Conservation (phyloP, 768 basidiomycete species). For the Tephrocybe sp. region DNA sequence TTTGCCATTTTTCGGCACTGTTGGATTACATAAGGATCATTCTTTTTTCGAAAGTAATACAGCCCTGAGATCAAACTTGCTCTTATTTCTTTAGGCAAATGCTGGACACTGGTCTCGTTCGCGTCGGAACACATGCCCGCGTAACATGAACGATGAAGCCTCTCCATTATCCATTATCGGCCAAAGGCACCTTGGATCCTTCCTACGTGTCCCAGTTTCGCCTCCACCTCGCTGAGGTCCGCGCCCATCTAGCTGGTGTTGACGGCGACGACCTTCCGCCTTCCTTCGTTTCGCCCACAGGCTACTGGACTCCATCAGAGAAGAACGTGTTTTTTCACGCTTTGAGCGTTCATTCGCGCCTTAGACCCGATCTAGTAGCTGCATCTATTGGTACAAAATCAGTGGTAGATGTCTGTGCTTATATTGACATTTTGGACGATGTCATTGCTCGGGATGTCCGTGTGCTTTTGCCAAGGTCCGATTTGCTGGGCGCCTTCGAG, state of each 20-base stretch:
- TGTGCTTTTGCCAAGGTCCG: conserved; percentile 13
- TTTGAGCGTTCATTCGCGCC: conserved; percentile 62
- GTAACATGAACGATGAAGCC: conserved; percentile 20
- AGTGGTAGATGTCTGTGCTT: conserved; percentile 65
- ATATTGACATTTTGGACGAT: conserved; percentile 55
- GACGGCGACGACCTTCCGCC: conserved; percentile 25
- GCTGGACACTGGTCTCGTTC: not conserved
- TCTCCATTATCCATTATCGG: conserved; percentile 2
- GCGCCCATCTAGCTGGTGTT: conserved; percentile 36
- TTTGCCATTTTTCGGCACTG: too few species aligned
- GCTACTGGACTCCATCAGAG: conserved; percentile 69
- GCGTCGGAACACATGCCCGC: conserved; percentile 12
- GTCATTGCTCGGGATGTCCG: conserved; percentile 24
- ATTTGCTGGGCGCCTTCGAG: conserved; percentile 43
- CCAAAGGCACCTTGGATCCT: conserved; percentile 12
- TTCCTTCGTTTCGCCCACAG: conserved; percentile 36
- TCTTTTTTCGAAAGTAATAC: too few species aligned
- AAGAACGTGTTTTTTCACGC: conserved; percentile 73
- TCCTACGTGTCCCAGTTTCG: conserved; percentile 28
- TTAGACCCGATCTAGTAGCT: conserved; percentile 78
- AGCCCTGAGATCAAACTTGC: too few species aligned
- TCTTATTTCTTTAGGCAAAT: conserved; percentile 8
- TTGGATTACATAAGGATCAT: too few species aligned
- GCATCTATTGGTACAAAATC: conserved; percentile 64
- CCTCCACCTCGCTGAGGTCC: conserved; percentile 32